Evolutionary conservation across 1,284 basidiomycete species (phyloP), one percentile per base, ranked within the genome.

Genomic region (Peniophora sp.): DNA sequence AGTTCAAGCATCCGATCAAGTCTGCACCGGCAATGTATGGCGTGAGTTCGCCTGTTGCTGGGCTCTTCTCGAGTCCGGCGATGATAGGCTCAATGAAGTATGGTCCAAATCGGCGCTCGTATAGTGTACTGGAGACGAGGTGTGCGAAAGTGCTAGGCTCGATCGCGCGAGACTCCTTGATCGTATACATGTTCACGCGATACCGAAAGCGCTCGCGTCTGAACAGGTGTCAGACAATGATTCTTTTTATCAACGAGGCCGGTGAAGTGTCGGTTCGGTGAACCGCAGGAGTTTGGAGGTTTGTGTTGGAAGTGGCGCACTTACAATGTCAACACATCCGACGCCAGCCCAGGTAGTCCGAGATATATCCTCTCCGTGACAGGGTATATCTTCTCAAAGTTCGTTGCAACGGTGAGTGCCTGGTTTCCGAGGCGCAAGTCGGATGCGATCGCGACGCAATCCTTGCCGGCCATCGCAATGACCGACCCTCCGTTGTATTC

Each of bases 121-220:
- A 99, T 24, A 99, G 78, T n/a, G 96, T 97, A 51, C 92, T 95
- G 50, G 92, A 95, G 56, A 98, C 88, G 57, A 99, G 84, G 64
- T 96, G 92, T 22, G 94, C 90, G 70, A 99, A 98, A 8, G 93
- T 94, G 72, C 95, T 86, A 46, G 97, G 97, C 60, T 94, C 87
- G 63, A 99, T 97, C 62, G 95, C 88, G 54, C 97, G 83, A 66
- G 98, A 96, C 68, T 99, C 97, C 73, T 99, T 99, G 81, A 99
- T 97, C 47, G 92, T 91, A 74, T 98, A 99, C 92, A 99, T 97
- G 75, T 99, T 99, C 53, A 97, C 87, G 54, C 95, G 81, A 72
- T 91, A 97, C 51, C 97, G 84, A 62, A 97, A 86, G 50, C 84
- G 81, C 68, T 97, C 92, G 57, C 83, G 85, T 58, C 92, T 94